These are phyloP conservation scores for Guadua angustifolia DNA, from an alignment of 176 grass and related monocot genomes.

Conservation along the genomic window DNA sequence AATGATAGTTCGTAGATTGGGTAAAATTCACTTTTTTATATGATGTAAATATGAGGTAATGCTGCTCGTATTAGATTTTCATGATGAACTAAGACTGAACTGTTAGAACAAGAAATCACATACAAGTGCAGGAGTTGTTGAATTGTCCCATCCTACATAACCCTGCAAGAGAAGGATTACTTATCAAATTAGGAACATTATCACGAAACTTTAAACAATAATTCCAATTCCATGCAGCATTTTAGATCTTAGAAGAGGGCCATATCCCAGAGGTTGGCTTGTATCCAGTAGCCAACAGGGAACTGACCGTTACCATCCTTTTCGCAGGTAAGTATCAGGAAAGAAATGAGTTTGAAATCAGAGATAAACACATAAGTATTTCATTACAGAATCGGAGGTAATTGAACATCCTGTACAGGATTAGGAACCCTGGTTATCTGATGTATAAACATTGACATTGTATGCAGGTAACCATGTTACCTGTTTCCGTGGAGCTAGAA, in stretches of 20 bases:
- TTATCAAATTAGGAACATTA: conserved; percentile 37
- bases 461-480: conserved; percentile 53
- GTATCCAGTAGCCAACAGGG: not conserved
- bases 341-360: not conserved
- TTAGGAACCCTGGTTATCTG: conserved; percentile 18
- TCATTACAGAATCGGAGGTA: not conserved
- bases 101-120: conserved; percentile 38
- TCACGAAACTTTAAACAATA: conserved; percentile 22
- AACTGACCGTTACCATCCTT: not conserved
- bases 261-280: not conserved
- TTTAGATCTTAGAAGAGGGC: conserved; percentile 12
- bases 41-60: conserved; percentile 11
- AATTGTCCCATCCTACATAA: conserved; percentile 67
- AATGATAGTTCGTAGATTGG: conserved; percentile 22
- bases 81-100: conserved; percentile 29
- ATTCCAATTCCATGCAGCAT: not conserved
- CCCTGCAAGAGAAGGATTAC: conserved; percentile 55
- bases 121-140: conserved; percentile 64
- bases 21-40: not conserved
- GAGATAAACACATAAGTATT: conserved; percentile 20
- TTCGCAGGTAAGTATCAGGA: conserved; percentile 17
- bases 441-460: conserved; percentile 11
- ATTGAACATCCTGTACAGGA: conserved; percentile 17
- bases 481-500: conserved; percentile 55
- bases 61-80: not conserved